Percentiles rank a stretch among this genome's conserved stretches.
phyloP scores from a whole-genome alignment of 139 green algal species.

The Coelastrella sp. region DNA sequence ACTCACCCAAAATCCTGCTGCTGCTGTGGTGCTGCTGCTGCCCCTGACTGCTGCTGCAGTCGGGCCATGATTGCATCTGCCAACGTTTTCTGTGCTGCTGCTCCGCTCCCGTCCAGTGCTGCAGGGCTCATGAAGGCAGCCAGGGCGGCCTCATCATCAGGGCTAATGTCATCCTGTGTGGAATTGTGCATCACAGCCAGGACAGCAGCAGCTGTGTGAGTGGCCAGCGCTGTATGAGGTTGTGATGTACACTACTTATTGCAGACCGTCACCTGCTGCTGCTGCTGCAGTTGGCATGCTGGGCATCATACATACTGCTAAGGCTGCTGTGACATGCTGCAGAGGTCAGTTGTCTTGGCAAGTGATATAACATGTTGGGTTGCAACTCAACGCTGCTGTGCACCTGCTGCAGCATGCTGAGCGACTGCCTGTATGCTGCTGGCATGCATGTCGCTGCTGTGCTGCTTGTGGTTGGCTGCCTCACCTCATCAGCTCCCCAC shows the following conservation, averaged over 20 bases:
- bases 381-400: too few species aligned
- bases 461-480: constrained; percentile 36
- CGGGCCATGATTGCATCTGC: constrained; percentile 92
- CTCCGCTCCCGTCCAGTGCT: constrained; percentile 39
- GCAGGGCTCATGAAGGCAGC: constrained; percentile 79
- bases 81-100: constrained; percentile 67
- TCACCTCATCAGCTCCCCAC: constrained; percentile 25
- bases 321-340: neutral
- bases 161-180: constrained; percentile 59
- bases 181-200: neutral
- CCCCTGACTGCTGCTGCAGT: constrained; percentile 58
- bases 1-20: constrained; percentile 42
- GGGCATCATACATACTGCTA: neutral
- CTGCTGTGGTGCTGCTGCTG: constrained; percentile 68
- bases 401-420: too few species aligned
- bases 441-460: constrained; percentile 44
- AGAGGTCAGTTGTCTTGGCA: too few species aligned
- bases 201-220: neutral
- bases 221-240: too few species aligned
- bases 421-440: too few species aligned
- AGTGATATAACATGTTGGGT: too few species aligned
- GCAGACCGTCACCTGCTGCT: neutral
- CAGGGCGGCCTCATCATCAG: constrained; percentile 88
- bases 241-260: neutral
- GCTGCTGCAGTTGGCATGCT: neutral